Base-by-base conservation (phyloP, 495 filamentous ascomycete species). In the Schizothecium vesticola region DNA sequence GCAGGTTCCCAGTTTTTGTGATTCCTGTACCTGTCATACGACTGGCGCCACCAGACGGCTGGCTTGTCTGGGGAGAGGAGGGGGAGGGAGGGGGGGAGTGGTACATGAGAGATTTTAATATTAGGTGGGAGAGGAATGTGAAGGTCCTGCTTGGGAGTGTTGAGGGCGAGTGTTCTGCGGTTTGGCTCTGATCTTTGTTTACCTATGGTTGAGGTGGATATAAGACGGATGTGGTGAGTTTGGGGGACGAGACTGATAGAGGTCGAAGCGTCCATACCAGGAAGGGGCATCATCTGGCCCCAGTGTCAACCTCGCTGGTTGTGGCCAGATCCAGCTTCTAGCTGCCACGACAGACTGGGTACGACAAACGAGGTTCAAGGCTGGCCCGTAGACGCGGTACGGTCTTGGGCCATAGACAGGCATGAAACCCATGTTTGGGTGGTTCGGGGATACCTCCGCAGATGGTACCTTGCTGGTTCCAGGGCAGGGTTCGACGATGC, bases 391-490 rank as follows among this genome's bases (percentile, higher is more conserved):
- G 26, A 25, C 57, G 8, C 24, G 65, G 65, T 55, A 66, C 21
- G 26, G 57, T 43, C 3, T 12, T 61, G 26, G 65, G 31, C 57
- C 22, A 10, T 56, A 31, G 29, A 61, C 10, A 12, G 29, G 65
- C 65, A 28, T 60, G 56, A 22, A 28, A 61, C 55, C 57, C 65
- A 66, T 57, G 65, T 66, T 66, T 11, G 56, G 56, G 23, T 19
- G 22, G 43, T 2, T n/a, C 56, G 28, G 29, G 56, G 31, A 55
- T 66, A 66, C 56, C 36, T 61, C n/a, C 13, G 13, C 33, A 12
- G 21, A 22, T n/a, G 59, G 57, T 66, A 61, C 57, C 29, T 60
- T n/a, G 21, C 3, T n/a, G n/a, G 22, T 66, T 26, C 24, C 16
- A 21, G 13, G 29, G 13, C 33, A 43, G 33, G 33, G 33, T 43